These are phyloP conservation scores for Citrullus colocynthis DNA, from an alignment of 306 rosid species.

Conservation along the genomic window DNA sequence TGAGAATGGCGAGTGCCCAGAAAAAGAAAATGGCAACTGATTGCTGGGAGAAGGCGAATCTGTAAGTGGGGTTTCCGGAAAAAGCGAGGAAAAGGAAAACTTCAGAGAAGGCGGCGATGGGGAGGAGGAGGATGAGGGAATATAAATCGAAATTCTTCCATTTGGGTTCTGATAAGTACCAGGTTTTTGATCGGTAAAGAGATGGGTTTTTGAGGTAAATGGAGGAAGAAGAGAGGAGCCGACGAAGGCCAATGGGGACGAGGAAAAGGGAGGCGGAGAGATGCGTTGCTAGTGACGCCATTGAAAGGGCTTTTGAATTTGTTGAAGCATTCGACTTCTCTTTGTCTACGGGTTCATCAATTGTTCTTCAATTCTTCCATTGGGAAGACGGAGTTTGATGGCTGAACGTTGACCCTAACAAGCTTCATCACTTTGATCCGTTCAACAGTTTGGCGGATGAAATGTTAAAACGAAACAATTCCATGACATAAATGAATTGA, in stretches of 20 bases:
- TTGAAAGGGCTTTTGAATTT: conserved; percentile 9
- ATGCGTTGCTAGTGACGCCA: conserved; percentile 71
- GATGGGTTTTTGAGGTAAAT: conserved; percentile 63
- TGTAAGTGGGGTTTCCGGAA: conserved; percentile 52
- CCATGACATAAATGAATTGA: neutral
- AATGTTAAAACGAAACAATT: neutral
- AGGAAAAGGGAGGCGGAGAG: conserved; percentile 53
- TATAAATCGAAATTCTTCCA: conserved; percentile 68
- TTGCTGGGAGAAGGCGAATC: conserved; percentile 56
- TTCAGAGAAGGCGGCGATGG: conserved; percentile 61
- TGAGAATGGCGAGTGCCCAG: conserved; percentile 47
- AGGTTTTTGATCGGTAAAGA: conserved; percentile 51
- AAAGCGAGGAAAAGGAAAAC: conserved; percentile 44
- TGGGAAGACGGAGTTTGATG: neutral
- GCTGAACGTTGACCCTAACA: neutral
- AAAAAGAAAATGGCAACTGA: conserved; percentile 40
- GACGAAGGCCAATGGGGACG: conserved; percentile 52
- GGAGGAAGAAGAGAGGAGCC: conserved; percentile 60
- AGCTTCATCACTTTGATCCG: neutral
- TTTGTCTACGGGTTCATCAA: neutral
- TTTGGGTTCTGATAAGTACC: conserved; percentile 63
- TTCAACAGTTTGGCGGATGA: neutral
- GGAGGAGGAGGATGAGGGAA: conserved; percentile 46
- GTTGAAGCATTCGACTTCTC: too few relatives aligned
- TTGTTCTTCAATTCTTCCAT: conserved; percentile 1